Conservation (phyloP, 805 yeast species). For the Candida golubevii region DNA sequence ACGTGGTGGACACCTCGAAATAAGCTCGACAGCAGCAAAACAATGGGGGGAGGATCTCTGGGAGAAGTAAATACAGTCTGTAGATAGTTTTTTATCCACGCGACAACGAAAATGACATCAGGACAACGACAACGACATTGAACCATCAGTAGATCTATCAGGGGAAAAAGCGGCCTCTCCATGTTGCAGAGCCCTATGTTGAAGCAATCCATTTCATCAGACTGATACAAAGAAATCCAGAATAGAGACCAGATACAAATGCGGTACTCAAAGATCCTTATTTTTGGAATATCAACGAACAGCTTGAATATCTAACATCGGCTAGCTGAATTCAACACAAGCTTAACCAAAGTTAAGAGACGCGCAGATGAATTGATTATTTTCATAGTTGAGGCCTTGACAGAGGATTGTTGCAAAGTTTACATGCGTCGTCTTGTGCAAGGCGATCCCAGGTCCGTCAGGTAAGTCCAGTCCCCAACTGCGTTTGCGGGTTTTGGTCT, state of each 20-base stretch:
- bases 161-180: slow-evolving; percentile 51
- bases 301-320: slow-evolving; percentile 59
- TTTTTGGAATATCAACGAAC: slow-evolving; percentile 75
- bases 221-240: slow-evolving; percentile 58
- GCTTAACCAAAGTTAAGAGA: too few relatives aligned
- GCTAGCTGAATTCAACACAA: too few relatives aligned
- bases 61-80: too few relatives aligned
- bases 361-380: too few relatives aligned
- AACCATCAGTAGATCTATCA: slow-evolving; percentile 48
- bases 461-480: background rate
- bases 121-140: too few relatives aligned
- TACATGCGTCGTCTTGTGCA: too few relatives aligned
- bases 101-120: too few relatives aligned
- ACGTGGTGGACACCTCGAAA: slow-evolving; percentile 41
- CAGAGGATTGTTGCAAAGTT: too few relatives aligned
- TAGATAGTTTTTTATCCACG: too few relatives aligned
- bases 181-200: slow-evolving; percentile 39
- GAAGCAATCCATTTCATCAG: slow-evolving; percentile 74
- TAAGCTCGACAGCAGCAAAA: slow-evolving; percentile 11
- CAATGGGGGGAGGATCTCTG: background rate
- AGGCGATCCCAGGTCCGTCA: too few relatives aligned
- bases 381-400: too few relatives aligned
- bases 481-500: background rate
- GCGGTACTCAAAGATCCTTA: slow-evolving; percentile 76
- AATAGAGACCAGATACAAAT: slow-evolving; percentile 63